These are phyloP conservation scores for Lachnellula hyalina DNA, from an alignment of 2,329 filamentous ascomycete species.

Conservation along the genomic window DNA sequence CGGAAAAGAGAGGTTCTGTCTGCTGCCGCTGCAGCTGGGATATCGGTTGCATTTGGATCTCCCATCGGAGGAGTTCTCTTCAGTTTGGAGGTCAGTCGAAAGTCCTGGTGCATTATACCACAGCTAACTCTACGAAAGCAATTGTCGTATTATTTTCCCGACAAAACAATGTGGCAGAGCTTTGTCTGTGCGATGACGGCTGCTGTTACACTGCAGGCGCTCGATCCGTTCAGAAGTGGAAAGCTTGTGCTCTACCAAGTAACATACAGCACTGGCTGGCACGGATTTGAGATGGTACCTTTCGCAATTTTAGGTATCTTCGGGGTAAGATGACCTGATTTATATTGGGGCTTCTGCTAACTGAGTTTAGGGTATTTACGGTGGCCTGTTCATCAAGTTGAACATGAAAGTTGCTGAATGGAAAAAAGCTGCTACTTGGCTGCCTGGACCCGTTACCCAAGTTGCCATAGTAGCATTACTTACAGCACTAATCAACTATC, in stretches of 20 bases:
- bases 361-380: constrained; percentile 69
- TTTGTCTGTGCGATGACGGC: constrained; percentile 99
- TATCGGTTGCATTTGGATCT: constrained; percentile 57
- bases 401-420: constrained; percentile 84
- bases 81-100: constrained; percentile 67
- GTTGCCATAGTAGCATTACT: constrained; percentile 74
- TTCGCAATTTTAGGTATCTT: constrained; percentile 82
- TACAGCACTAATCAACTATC: constrained; percentile 88
- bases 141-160: constrained; percentile 94
- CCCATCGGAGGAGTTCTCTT: constrained; percentile 90
- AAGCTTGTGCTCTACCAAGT: constrained; percentile 96
- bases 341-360: constrained; percentile 13
- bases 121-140: constrained; percentile 48
- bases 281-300: constrained; percentile 87
- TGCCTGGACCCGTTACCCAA: constrained; percentile 71
- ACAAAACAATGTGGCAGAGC: constrained; percentile 99
- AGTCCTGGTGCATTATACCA: background rate
- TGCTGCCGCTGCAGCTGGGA: constrained; percentile 68
- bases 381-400: constrained; percentile 87
- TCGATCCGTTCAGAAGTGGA: constrained; percentile 91
- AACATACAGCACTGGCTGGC: constrained; percentile 86
- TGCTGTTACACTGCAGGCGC: constrained; percentile 83
- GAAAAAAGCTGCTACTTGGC: constrained; percentile 61
- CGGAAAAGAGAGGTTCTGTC: constrained; percentile 91
- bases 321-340: constrained; percentile 45